Conservation (phyloP, 2,329 filamentous ascomycete genomes). For the Curvularia verruculosa region DNA sequence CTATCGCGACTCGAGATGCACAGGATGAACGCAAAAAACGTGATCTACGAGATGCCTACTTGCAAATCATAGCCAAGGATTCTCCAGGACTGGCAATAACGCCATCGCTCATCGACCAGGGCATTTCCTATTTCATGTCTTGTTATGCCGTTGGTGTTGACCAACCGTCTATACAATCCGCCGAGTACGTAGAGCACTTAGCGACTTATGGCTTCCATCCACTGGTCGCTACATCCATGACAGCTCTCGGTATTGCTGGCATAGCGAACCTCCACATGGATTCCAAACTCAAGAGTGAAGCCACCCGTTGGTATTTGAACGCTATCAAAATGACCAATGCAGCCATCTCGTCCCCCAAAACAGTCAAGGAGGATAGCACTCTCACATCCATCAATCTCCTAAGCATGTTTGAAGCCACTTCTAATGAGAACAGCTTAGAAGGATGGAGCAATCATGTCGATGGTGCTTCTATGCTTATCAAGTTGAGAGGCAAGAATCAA, state of each 20-base stretch:
- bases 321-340: slow-evolving; percentile 43
- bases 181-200: slow-evolving; percentile 31
- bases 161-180: slow-evolving; percentile 34
- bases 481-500: slow-evolving; percentile 39
- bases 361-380: slow-evolving; percentile 42
- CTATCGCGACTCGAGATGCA: slow-evolving; percentile 35
- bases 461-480: slow-evolving; percentile 42
- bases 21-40: slow-evolving; percentile 10
- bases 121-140: slow-evolving; percentile 44
- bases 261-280: slow-evolving; percentile 40
- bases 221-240: slow-evolving; percentile 42
- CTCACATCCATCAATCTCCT: slow-evolving; percentile 35
- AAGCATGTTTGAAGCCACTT: slow-evolving; percentile 45
- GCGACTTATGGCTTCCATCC: slow-evolving; percentile 43
- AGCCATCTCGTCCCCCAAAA: slow-evolving; percentile 33
- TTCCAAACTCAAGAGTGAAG: slow-evolving; percentile 32
- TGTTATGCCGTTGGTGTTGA: slow-evolving; percentile 36
- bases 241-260: slow-evolving; percentile 43
- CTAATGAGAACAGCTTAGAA: slow-evolving; percentile 35
- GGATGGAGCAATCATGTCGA: slow-evolving; percentile 47
- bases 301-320: slow-evolving; percentile 39
- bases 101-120: slow-evolving; percentile 37
- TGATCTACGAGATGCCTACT: slow-evolving; percentile 4
- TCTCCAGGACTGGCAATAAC: slow-evolving; percentile 23
- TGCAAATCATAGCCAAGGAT: slow-evolving; percentile 13